Conservation (phyloP, 2,329 filamentous ascomycete species). For the Alternaria infectoria region DNA sequence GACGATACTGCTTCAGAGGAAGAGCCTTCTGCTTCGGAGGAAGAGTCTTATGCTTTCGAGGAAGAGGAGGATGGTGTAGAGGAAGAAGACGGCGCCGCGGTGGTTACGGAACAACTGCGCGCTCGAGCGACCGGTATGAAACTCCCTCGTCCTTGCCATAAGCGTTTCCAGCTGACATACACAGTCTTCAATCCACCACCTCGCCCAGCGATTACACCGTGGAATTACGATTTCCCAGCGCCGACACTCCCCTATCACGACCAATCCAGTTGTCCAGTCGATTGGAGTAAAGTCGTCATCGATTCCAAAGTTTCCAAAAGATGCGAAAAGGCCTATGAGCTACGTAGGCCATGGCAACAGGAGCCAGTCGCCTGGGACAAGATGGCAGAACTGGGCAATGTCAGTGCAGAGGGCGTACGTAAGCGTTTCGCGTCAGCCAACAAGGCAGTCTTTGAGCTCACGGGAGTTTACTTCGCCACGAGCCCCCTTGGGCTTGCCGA, state of each 20-base stretch:
- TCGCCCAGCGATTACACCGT: background rate
- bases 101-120: background rate
- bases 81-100: background rate
- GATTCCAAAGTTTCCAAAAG: background rate
- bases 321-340: background rate
- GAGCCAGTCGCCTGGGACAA: background rate
- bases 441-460: conserved; percentile 9
- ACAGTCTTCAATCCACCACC: background rate
- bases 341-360: background rate
- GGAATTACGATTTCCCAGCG: background rate
- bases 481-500: conserved; percentile 3
- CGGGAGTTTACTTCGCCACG: conserved; percentile 16
- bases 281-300: background rate
- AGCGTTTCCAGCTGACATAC: background rate
- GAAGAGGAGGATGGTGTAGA: background rate
- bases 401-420: conserved; percentile 9
- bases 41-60: background rate
- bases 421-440: conserved; percentile 20
- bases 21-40: background rate
- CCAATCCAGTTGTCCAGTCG: background rate
- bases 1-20: background rate
- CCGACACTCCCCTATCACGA: background rate
- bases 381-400: background rate
- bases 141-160: background rate
- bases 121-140: background rate